Conservation (phyloP, 2,329 filamentous ascomycete species). For the Calonectria henricotiae region DNA sequence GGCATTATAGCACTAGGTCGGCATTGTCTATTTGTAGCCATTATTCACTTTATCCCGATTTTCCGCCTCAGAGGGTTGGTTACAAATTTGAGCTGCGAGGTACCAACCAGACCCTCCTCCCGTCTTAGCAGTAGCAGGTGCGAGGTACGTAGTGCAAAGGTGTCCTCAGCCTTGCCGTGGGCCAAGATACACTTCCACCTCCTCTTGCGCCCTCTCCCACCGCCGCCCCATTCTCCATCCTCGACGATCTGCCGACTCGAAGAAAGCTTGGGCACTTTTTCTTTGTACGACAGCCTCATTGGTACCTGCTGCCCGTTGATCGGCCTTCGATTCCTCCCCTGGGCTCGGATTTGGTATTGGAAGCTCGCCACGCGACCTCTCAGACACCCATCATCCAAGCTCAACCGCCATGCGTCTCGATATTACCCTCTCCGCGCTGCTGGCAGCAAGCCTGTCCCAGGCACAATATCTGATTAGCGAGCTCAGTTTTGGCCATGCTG, state of each 20-base stretch:
- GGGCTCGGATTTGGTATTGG: slow-evolving; percentile 28
- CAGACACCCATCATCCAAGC: slow-evolving; percentile 41
- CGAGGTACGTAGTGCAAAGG: slow-evolving; percentile 48
- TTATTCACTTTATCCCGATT: neutral
- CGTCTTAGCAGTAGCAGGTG: neutral
- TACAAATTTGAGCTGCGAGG: neutral
- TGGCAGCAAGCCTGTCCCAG: slow-evolving; percentile 67
- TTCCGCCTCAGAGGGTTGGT: neutral
- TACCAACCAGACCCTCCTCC: slow-evolving; percentile 1
- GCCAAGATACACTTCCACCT: slow-evolving; percentile 36
- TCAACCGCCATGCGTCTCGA: slow-evolving; percentile 63
- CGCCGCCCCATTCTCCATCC: slow-evolving; percentile 29
- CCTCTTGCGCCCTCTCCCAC: slow-evolving; percentile 23
- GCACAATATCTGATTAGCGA: slow-evolving; percentile 80
- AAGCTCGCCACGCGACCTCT: slow-evolving; percentile 21
- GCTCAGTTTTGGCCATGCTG: slow-evolving; percentile 83
- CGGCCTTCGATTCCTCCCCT: slow-evolving; percentile 33
- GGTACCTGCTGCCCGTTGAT: slow-evolving; percentile 35
- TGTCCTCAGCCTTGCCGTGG: slow-evolving; percentile 53
- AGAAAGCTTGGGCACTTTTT: slow-evolving; percentile 33
- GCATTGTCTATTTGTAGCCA: neutral
- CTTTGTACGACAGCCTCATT: slow-evolving; percentile 25
- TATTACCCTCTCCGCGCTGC: slow-evolving; percentile 60
- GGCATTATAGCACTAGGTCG: neutral
- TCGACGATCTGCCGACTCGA: slow-evolving; percentile 25